Percentiles rank a stretch among this genome's conserved stretches.
Conservation (phyloP, 192 early-diverging fungal species). For the Coemansia sp. region DNA sequence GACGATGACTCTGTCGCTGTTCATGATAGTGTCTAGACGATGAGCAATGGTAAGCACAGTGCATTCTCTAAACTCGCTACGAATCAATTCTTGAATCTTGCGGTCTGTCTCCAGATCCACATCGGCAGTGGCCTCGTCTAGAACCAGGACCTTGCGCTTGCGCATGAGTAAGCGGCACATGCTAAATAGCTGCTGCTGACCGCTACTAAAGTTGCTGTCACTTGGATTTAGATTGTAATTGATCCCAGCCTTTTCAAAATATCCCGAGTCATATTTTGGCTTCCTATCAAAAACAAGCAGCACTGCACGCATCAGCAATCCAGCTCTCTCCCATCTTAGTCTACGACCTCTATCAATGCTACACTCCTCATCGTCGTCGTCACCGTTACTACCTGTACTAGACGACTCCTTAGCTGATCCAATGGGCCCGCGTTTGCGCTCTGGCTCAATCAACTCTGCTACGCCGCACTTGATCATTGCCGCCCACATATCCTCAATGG, state of each 20-base stretch:
- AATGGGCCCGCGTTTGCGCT: not conserved
- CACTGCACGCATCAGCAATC: not conserved
- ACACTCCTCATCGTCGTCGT: not conserved
- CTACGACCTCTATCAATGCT: not conserved
- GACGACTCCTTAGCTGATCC: not conserved
- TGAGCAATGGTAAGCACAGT: slow-evolving; percentile 69
- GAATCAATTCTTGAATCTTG: slow-evolving; percentile 32
- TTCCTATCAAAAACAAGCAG: not conserved
- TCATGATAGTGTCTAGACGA: slow-evolving; percentile 65
- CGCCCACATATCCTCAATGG: slow-evolving; percentile 65
- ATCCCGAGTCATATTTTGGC: not conserved
- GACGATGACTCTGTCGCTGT: slow-evolving; percentile 65
- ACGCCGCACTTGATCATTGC: slow-evolving; percentile 45
- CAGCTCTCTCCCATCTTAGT: not conserved
- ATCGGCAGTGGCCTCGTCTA: slow-evolving; percentile 71
- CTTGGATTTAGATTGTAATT: not conserved
- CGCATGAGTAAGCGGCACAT: slow-evolving; percentile 62
- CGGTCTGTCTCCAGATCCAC: slow-evolving; percentile 51
- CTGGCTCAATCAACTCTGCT: not conserved
- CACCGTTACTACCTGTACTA: not conserved
- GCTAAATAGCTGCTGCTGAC: slow-evolving; percentile 66
- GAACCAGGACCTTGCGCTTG: slow-evolving; percentile 58
- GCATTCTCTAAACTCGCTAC: slow-evolving; percentile 50
- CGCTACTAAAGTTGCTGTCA: slow-evolving; percentile 53
- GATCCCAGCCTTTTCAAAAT: not conserved